Evolutionary conservation across 1,139 yeast genomes (phyloP).

Genomic region (Suhomyces guaymorum): DNA sequence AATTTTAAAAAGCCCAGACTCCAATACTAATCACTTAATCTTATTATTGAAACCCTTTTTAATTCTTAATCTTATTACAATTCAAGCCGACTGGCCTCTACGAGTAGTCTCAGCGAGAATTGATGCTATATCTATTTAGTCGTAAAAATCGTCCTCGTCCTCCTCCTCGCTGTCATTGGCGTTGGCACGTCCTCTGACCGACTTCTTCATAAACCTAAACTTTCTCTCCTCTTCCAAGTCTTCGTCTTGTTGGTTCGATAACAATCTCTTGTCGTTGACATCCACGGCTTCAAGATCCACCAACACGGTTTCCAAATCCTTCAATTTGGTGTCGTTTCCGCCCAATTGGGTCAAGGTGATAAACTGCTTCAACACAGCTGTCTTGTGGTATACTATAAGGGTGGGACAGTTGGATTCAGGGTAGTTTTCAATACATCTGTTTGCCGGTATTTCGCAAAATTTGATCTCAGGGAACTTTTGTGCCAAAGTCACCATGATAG

Average conservation of each 20-base stretch:
- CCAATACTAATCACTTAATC: no score
- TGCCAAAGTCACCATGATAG: slow-evolving; percentile 55
- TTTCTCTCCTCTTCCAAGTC: slow-evolving; percentile 46
- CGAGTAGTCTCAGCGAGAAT: no score
- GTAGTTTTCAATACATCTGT: slow-evolving; percentile 87
- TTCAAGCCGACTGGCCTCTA: no score
- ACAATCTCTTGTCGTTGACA: slow-evolving; percentile 64
- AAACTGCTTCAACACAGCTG: slow-evolving; percentile 73
- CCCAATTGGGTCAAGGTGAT: slow-evolving; percentile 81
- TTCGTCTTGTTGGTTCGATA: slow-evolving; percentile 59
- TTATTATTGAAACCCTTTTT: no score
- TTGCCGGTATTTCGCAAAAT: slow-evolving; percentile 86
- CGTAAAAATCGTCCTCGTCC: slow-evolving; percentile 49
- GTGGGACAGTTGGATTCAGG: slow-evolving; percentile 93
- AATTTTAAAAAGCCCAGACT: no score
- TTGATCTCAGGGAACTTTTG: slow-evolving; percentile 73
- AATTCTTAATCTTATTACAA: no score
- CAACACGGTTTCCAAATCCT: slow-evolving; percentile 71
- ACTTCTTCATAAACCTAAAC: slow-evolving; percentile 56
- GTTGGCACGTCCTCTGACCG: slow-evolving; percentile 39
- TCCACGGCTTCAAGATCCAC: slow-evolving; percentile 65
- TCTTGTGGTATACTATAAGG: slow-evolving; percentile 72
- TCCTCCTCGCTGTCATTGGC: slow-evolving; percentile 32
- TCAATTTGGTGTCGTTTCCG: slow-evolving; percentile 70
- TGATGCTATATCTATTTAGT: slow-evolving; percentile 18